Base-by-base conservation (phyloP, 2,329 filamentous ascomycete species). In the Spiromastix sp. region DNA sequence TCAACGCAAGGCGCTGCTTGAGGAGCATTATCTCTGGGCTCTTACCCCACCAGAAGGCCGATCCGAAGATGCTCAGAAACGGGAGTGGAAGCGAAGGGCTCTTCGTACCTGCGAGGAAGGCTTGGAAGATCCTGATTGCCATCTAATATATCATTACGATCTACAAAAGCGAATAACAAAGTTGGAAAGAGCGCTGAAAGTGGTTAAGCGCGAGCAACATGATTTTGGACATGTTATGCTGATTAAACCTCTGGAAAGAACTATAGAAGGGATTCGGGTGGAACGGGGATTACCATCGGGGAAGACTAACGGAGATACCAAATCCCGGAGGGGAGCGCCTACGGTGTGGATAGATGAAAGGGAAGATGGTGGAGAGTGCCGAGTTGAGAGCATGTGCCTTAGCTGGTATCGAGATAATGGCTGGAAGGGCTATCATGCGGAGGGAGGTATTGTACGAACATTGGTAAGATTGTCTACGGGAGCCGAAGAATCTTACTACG, bases 371-470 rank as follows among this genome's bases (percentile, higher is more conserved):
- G 76, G 72, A 13, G 81, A 91, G 57, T 93, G 87, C 56, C 80
- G 77, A 35, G 91, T 98, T 9, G 91, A 98, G 62, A 81, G 75
- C 37, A 94, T 98, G 86, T 95, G 87, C 54, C 69, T 98, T 24
- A 86, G 79, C 29, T 75, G 81, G 64, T 96, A 96, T 58, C 78
- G 84, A 20, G 68, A 71, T 7, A 68, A 81, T 34, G 89, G 87
- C 2, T 96, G 85, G 80, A 94, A 94, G 56, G 91, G 91, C 8
- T 95, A 89, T 52, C 91, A 98, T 59, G 77, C 81, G 12, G 91
- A 98, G 66, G 85, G 86, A 21, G 84, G 87, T 2, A 87, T 96
- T 47, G 65, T 96, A 5, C 78, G 86, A n/a, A 98, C 91, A 0
- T 67, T 98, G 5, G 61, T 65, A 47, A 40, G 51, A 38, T 17